Base-by-base conservation (phyloP, 331 rosid genomes). In the Acacia concinna region DNA sequence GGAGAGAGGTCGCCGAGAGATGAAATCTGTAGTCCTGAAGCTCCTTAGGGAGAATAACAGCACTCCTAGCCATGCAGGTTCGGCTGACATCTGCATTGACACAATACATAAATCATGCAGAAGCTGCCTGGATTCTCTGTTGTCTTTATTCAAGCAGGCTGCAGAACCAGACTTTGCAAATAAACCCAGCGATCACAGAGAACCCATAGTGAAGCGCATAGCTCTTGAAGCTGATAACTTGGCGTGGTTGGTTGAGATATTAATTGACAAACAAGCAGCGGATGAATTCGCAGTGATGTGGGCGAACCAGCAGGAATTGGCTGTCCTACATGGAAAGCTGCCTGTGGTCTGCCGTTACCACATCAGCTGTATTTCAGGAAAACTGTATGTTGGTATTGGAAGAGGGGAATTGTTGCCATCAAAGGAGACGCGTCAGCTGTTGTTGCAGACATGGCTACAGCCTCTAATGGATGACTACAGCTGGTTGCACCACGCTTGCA, bases 1-100 rank as follows among this genome's bases (percentile, higher is more conserved):
- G 78, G 98, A 94, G 81, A 86, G 91, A 85, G 88, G 97, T 68
- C 94, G 97, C 46, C 90, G 92, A 5, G 98, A 94, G 87, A 92
- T 94, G 98, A 94, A 92, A 84, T 86, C 93, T n/a, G 75, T 90
- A 28, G 97, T 94, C 69, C 92, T 92, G 76, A 90, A 90, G 87
- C 98, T 94, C 67, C 94, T 92, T 40, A 89, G 80, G 83, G 97
- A 94, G 85, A 88, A 88, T 44, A 89, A 86, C 81, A 82, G 84
- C 60, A 82, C 81, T 67, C 83, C 90, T 30, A 84, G 84, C 84
- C 63, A 83, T 68, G 78, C 86, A 1, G 81, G 82, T 74, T 78
- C 97, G 62, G 65, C 88, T 62, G 91, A 85, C 78, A 68, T 89
- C 78, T 90, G 90, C 79, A 84, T 46, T 32, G 92, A 89, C 81